phyloP scores from a whole-genome alignment of 2,329 filamentous ascomycete species.

The Aspergillus luchuensis region DNA sequence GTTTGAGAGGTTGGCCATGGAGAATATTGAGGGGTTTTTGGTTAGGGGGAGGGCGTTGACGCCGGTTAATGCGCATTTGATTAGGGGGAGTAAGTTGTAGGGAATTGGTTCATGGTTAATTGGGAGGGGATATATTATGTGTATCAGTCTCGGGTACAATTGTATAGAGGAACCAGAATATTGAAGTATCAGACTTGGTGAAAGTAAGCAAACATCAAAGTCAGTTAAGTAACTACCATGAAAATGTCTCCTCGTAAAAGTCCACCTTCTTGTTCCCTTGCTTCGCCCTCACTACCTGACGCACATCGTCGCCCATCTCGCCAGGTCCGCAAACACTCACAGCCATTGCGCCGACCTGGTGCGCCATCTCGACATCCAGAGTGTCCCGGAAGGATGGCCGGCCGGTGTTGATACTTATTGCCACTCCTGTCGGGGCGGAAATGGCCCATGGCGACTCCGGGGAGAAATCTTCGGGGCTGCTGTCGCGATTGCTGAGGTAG shows the following conservation, averaged over 20 bases:
- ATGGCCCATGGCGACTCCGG: constrained; percentile 31
- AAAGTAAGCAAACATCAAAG: no score
- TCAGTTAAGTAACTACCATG: constrained; percentile 28
- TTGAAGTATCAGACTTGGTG: no score
- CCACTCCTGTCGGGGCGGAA: constrained; percentile 27
- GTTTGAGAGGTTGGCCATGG: constrained; percentile 51
- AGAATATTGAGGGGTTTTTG: constrained; percentile 46
- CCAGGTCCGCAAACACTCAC: constrained; percentile 44
- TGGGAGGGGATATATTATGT: background rate
- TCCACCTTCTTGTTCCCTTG: constrained; percentile 36
- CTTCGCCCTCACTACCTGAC: constrained; percentile 32
- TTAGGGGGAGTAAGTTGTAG: constrained; percentile 32
- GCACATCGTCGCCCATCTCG: constrained; percentile 40
- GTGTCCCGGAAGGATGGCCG: constrained; percentile 31
- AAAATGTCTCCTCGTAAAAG: constrained; percentile 41
- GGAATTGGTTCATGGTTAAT: no score
- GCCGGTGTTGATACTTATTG: constrained; percentile 28
- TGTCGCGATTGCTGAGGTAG: constrained; percentile 29
- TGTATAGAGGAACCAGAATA: constrained; percentile 22
- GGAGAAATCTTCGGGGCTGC: constrained; percentile 29
- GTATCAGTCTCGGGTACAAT: background rate
- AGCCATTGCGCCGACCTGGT: constrained; percentile 38
- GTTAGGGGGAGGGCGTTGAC: constrained; percentile 44
- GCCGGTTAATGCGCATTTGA: constrained; percentile 63
- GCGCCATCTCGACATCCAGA: constrained; percentile 29